A percentile compares a stretch with the other conserved stretches of the same genome.
Conservation (phyloP, 805 yeast species). For the Kazachstania taianensis region DNA sequence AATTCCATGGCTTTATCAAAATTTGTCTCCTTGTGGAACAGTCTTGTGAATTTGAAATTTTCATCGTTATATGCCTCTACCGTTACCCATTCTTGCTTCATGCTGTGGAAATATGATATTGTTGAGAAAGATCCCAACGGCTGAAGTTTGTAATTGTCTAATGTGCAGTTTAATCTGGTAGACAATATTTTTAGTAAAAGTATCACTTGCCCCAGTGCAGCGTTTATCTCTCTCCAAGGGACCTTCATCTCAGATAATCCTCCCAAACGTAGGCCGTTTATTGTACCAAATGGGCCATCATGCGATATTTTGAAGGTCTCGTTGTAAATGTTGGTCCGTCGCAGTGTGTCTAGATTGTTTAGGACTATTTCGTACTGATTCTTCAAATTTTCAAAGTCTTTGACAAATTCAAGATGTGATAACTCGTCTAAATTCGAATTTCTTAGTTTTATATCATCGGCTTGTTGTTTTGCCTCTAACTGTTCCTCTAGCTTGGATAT, state of each 20-base stretch:
- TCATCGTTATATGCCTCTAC: constrained; percentile 58
- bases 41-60: constrained; percentile 63
- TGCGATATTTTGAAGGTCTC: constrained; percentile 77
- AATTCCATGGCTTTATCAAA: constrained; percentile 79
- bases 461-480: constrained; percentile 35
- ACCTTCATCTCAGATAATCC: constrained; percentile 47
- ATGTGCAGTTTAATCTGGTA: constrained; percentile 42
- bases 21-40: constrained; percentile 54
- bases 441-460: constrained; percentile 34
- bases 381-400: constrained; percentile 52
- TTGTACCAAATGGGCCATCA: constrained; percentile 78
- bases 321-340: constrained; percentile 72
- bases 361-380: constrained; percentile 53
- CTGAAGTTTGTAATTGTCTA: constrained; percentile 51
- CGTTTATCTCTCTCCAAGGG: constrained; percentile 86
- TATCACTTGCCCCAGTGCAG: constrained; percentile 80
- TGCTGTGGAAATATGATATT: constrained; percentile 40
- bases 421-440: constrained; percentile 48
- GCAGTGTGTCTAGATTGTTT: constrained; percentile 56
- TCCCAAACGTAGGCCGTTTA: constrained; percentile 80
- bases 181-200: constrained; percentile 57
- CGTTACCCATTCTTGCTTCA: constrained; percentile 30
- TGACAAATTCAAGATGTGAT: constrained; percentile 39
- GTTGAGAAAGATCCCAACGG: constrained; percentile 83
- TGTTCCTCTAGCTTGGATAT: constrained; percentile 39